Evolutionary conservation across 2,329 filamentous ascomycete species (phyloP), one percentile per base, ranked within the genome.

Genomic region (Fusarium musae): DNA sequence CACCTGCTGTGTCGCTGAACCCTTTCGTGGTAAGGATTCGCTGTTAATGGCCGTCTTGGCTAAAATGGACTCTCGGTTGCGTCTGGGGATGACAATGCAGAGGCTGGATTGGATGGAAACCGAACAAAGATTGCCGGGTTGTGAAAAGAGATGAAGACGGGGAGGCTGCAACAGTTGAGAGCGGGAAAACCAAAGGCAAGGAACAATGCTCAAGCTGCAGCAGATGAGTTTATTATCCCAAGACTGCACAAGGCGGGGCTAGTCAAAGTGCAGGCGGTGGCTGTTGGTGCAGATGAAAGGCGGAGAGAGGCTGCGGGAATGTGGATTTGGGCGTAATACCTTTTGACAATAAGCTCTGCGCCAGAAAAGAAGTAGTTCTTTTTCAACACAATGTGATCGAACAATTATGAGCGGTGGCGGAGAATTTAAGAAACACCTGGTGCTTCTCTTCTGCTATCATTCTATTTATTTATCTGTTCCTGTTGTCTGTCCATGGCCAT

Each of bases 61-160:
- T 65, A 23, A 71, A 56, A 57, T 54, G 70, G 49, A 53, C 66
- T 64, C 53, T 73, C 50, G 63, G 61, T 56, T 73, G 73, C 70
- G 74, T 65, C 74, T 77, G 69, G 62, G 63, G 56, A 58, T 63
- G 52, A 60, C 40, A 64, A 68, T 53, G 44, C 37, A 68, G 64
- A 60, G 43, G 47, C 37, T 43, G 64, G 72, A 74, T 64, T 66
- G 39, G 61, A 71, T 50, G 39, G 23, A 42, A 49, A 28, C 34
- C 39, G 40, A 44, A 39, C 21, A 37, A 37, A 56, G 40, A 39
- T 12, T 36, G 17, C n/a, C 30, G 32, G 26, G 49, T 21, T n/a
- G 17, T 40, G 36, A 16, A 53, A 47, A 57, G 40, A 40, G 36
- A 32, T 28, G 52, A 57, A 57, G 34, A 34, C 10, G 34, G 30